phyloP scores from a whole-genome alignment of 2,329 filamentous ascomycete genomes.

The Eutypella sp. region DNA sequence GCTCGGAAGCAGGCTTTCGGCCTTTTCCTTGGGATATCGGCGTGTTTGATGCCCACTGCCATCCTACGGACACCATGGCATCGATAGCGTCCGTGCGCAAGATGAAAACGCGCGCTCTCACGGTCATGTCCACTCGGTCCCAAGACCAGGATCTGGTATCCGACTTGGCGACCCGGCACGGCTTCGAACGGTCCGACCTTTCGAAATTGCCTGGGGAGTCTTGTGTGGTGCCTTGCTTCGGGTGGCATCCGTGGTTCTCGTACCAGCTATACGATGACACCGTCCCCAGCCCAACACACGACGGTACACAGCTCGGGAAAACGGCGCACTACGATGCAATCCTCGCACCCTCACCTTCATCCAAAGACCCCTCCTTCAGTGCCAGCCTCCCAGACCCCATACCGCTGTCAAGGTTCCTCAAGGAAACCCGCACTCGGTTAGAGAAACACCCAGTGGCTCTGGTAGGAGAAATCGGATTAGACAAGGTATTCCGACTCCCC shows the following conservation, averaged over 20 bases:
- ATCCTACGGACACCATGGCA: slow-evolving; percentile 73
- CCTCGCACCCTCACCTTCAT: slow-evolving; percentile 48
- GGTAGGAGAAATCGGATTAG: slow-evolving; percentile 72
- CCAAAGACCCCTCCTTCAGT: slow-evolving; percentile 38
- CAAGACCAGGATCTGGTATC: slow-evolving; percentile 73
- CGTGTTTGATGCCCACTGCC: slow-evolving; percentile 76
- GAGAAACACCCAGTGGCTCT: slow-evolving; percentile 57
- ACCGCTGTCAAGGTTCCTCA: slow-evolving; percentile 54
- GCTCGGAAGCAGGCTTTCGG: slow-evolving; percentile 11
- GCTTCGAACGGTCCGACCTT: slow-evolving; percentile 32
- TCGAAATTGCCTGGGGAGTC: slow-evolving; percentile 10
- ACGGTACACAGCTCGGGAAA: slow-evolving; percentile 35
- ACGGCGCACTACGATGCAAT: slow-evolving; percentile 61
- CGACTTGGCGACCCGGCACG: slow-evolving; percentile 51
- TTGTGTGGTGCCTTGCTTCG: slow-evolving; percentile 65
- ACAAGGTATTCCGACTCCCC: slow-evolving; percentile 72
- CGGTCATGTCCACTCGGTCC: slow-evolving; percentile 71
- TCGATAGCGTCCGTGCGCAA: slow-evolving; percentile 50
- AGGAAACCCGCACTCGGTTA: slow-evolving; percentile 51
- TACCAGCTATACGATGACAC: slow-evolving; percentile 67
- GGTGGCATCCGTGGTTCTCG: slow-evolving; percentile 86
- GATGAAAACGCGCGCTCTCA: slow-evolving; percentile 64
- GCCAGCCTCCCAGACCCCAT: slow-evolving; percentile 53
- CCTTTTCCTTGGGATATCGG: slow-evolving; percentile 66
- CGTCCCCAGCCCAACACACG: slow-evolving; percentile 31